phyloP scores from a whole-genome alignment of 169 alveolate genomes.

The Plasmodium yoelii region DNA sequence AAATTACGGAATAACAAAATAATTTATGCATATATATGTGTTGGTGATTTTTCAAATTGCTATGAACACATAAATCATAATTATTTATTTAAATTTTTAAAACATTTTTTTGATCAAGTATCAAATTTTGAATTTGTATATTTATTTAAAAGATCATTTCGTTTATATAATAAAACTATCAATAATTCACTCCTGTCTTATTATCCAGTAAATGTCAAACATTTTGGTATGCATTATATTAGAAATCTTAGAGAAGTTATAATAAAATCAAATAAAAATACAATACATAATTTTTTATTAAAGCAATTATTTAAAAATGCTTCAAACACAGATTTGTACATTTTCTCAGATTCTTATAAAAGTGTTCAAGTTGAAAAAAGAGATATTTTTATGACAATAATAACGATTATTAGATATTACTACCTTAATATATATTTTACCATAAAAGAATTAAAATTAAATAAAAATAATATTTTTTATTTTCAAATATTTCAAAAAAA shows the following conservation, averaged over 20 bases:
- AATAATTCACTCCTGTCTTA: constrained; percentile 55
- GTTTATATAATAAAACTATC: constrained; percentile 30
- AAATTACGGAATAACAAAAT: constrained; percentile 58
- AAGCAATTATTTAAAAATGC: constrained; percentile 54
- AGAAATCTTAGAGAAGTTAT: constrained; percentile 47
- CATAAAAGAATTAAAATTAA: constrained; percentile 37
- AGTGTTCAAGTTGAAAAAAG: constrained; percentile 54
- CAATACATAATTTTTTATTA: constrained; percentile 16
- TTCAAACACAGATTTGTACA: constrained; percentile 24
- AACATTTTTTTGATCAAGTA: constrained; percentile 32
- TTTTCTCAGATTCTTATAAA: constrained; percentile 72
- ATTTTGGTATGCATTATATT: constrained; percentile 40
- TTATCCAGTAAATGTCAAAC: constrained; percentile 68
- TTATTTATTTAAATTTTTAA: constrained; percentile 57
- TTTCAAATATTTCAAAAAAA: constrained; percentile 55
- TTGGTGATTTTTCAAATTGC: constrained; percentile 74
- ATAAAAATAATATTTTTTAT: constrained; percentile 61
- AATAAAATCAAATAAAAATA: constrained; percentile 28
- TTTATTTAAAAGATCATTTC: constrained; percentile 74
- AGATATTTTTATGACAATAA: constrained; percentile 72
- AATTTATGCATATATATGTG: constrained; percentile 70
- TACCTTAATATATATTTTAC: constrained; percentile 63
- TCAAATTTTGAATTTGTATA: constrained; percentile 74
- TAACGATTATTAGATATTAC: constrained; percentile 50
- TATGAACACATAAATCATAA: constrained; percentile 74